A percentile compares a stretch with the other conserved stretches of the same genome.
phyloP scores from a whole-genome alignment of 1,284 basidiomycete species.

The Tylopilus sp. region DNA sequence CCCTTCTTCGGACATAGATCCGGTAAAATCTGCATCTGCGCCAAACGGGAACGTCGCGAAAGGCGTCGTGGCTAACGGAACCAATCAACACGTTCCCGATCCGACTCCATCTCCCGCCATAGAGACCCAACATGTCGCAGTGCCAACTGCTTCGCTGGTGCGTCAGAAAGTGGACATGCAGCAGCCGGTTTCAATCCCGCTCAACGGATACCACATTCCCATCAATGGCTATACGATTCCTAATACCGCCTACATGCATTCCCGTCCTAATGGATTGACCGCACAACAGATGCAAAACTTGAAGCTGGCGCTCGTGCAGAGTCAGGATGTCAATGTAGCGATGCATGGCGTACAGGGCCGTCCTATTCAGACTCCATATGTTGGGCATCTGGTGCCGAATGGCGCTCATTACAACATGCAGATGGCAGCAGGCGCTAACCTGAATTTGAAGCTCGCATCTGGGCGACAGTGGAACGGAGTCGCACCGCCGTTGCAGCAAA shows the following conservation, averaged over 20 bases:
- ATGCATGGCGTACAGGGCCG: conserved; percentile 37
- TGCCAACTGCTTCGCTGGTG: conserved; percentile 25
- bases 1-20: conserved; percentile 24
- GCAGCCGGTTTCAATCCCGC: conserved; percentile 31
- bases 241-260: conserved; percentile 33
- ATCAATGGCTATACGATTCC: conserved; percentile 42
- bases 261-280: conserved; percentile 39
- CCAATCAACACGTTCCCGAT: conserved; percentile 26
- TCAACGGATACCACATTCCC: conserved; percentile 47
- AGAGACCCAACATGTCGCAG: conserved; percentile 20
- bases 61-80: conserved; percentile 34
- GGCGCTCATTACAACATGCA: conserved; percentile 39
- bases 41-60: conserved; percentile 19
- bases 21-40: conserved; percentile 15
- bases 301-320: conserved; percentile 46
- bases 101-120: conserved; percentile 13
- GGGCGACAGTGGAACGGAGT: conserved; percentile 42
- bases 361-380: conserved; percentile 31
- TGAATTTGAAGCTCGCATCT: conserved; percentile 41
- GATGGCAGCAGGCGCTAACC: conserved; percentile 28
- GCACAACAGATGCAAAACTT: conserved; percentile 54
- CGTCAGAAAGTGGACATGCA: conserved; percentile 47
- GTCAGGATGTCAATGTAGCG: conserved; percentile 37
- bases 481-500: conserved; percentile 33
- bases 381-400: conserved; percentile 35